A percentile compares a stretch with the other conserved stretches of the same genome.
These are phyloP conservation scores for Cardiospermum halicacabum DNA, from an alignment of 345 rosid species.

Conservation along the genomic window DNA sequence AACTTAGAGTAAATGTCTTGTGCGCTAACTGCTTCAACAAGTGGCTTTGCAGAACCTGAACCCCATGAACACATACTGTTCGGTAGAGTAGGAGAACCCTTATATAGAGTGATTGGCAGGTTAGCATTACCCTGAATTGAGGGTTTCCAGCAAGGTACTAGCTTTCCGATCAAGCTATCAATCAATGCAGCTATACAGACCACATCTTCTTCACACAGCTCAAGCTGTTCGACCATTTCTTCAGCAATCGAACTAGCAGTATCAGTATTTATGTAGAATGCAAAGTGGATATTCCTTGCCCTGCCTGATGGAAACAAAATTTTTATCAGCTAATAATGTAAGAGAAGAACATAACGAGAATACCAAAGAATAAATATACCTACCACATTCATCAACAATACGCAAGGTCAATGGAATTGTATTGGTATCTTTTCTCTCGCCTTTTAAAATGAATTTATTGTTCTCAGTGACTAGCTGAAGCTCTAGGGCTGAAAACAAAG, in stretches of 20 bases:
- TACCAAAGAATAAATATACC: constrained; percentile 12
- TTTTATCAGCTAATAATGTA: neutral
- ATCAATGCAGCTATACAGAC: constrained; percentile 68
- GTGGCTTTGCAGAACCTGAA: neutral
- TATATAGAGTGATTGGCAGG: constrained; percentile 15
- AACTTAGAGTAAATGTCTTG: constrained; percentile 15
- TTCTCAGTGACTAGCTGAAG: constrained; percentile 37
- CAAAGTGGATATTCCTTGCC: constrained; percentile 61
- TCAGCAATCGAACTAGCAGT: constrained; percentile 62
- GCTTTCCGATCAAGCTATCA: constrained; percentile 51
- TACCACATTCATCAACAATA: constrained; percentile 51
- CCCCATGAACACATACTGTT: neutral
- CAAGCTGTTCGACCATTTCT: constrained; percentile 89
- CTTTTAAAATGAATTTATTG: constrained; percentile 53
- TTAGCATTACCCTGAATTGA: constrained; percentile 18
- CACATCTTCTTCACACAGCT: constrained; percentile 55
- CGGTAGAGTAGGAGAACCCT: constrained; percentile 11
- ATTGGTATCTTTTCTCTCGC: constrained; percentile 41
- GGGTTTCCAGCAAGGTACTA: constrained; percentile 35
- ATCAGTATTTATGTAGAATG: constrained; percentile 64
- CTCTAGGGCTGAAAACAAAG: constrained; percentile 39
- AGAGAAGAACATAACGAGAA: neutral
- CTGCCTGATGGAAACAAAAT: constrained; percentile 23
- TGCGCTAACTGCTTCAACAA: constrained; percentile 3
- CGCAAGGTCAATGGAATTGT: constrained; percentile 52